Evolutionary conservation across 495 filamentous ascomycete species (phyloP).

Genomic region (Hypoxylon lenormandii): DNA sequence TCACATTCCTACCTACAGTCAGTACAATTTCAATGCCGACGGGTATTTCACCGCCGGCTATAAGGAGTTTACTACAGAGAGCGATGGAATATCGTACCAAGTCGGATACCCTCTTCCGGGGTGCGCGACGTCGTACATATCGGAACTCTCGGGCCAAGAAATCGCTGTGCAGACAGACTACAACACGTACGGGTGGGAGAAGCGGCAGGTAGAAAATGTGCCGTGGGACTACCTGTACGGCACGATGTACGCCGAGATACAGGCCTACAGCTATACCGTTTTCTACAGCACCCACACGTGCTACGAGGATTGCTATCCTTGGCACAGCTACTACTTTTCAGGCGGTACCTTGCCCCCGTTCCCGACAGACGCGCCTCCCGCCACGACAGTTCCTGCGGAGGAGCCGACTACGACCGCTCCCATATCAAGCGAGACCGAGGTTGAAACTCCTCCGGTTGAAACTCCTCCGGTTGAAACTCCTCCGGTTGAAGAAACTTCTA

Average conservation of each 20-base stretch:
- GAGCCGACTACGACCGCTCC: no score
- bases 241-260: slow-evolving; percentile 21
- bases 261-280: slow-evolving; percentile 9
- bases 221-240: slow-evolving; percentile 22
- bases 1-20: neutral
- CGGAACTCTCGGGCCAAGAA: slow-evolving; percentile 17
- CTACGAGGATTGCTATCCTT: slow-evolving; percentile 11
- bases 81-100: slow-evolving; percentile 14
- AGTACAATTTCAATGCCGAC: neutral
- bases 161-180: slow-evolving; percentile 14
- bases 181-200: slow-evolving; percentile 24
- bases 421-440: no score
- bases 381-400: slow-evolving; percentile 9
- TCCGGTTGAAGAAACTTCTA: no score
- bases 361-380: slow-evolving; percentile 7
- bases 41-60: neutral
- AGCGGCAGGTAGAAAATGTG: slow-evolving; percentile 22
- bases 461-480: no score
- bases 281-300: slow-evolving; percentile 29
- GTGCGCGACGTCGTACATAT: slow-evolving; percentile 16
- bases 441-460: no score
- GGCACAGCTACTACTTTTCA: slow-evolving; percentile 20
- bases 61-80: slow-evolving; percentile 11
- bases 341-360: slow-evolving; percentile 8
- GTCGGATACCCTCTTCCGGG: slow-evolving; percentile 23